Evolutionary conservation across 768 basidiomycete species (phyloP), one percentile per base, ranked within the genome.

Genomic region (Rhizopogon salebrosus): DNA sequence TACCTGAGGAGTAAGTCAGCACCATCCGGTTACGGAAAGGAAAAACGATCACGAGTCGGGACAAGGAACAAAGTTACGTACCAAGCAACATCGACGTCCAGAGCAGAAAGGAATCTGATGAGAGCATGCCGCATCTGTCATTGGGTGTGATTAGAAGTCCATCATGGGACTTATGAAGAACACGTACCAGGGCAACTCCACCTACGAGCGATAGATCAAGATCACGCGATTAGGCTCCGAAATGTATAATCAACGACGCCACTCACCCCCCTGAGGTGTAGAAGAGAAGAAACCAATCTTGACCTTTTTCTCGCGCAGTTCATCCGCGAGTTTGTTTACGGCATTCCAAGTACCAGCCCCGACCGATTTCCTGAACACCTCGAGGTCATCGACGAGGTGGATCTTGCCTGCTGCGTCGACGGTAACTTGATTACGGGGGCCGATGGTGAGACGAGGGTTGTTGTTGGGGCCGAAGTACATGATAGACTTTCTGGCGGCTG

Each of bases 211-310:
- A 56, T 55, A 49, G 59, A 49, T n/a, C 60, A 51, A 56, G 54
- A 41, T 20, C 39, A 56, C 23, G 48, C 50, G 53, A 61, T 71
- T 62, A 71, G 61, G 59, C 48, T 54, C 59, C 59, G 55, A 38
- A 48, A 53, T 8, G 11, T 6, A 18, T 34, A 38, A 48, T 48
- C 42, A 49, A 54, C 26, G 48, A 56, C 37, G 31, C 18, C 48
- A 64, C 79, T 63, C 70, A 87, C 88, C 85, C 76, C 94, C 94
- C 73, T 95, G 92, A 10, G 94, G 94, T 6, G 95, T 98, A 9
- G 92, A 93, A 26, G 89, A 92, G 72, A 95, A 95, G 80, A 95
- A 95, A 22, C 86, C 87, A 57, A 95, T 89, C 70, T 89, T 92
- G 65, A 91, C 74, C 57, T 93, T 87, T 72, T 88, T 91, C 68